Evolutionary conservation across 805 yeast species (phyloP).

Genomic region (Wickerhamiella cacticola): DNA sequence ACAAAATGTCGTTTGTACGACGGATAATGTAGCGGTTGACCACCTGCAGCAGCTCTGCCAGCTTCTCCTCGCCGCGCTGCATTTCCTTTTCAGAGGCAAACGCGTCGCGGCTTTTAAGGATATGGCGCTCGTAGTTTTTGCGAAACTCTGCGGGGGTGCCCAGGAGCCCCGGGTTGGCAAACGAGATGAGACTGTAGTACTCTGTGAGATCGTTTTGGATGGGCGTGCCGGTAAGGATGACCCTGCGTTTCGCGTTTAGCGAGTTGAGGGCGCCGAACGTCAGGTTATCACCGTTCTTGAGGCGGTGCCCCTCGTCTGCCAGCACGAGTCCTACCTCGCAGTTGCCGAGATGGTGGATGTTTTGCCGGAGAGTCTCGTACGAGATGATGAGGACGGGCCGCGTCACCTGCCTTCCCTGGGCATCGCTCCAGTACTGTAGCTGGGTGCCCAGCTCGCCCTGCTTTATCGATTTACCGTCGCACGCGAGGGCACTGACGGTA

Average conservation of each 20-base stretch:
- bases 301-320: conserved; percentile 77
- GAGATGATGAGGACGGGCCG: conserved; percentile 89
- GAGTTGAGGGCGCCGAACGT: conserved; percentile 80
- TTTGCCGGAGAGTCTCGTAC: conserved; percentile 83
- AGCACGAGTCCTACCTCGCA: conserved; percentile 76
- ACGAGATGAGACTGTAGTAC: conserved; percentile 77
- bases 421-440: conserved; percentile 72
- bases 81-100: conserved; percentile 74
- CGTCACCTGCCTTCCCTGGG: conserved; percentile 76
- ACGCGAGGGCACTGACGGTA: conserved; percentile 74
- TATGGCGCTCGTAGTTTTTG: conserved; percentile 68
- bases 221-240: conserved; percentile 91
- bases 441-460: conserved; percentile 55
- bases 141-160: conserved; percentile 79
- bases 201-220: conserved; percentile 92
- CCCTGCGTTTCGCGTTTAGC: conserved; percentile 77
- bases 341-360: conserved; percentile 59
- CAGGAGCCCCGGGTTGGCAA: conserved; percentile 87
- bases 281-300: conserved; percentile 80
- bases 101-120: conserved; percentile 79
- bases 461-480: conserved; percentile 75
- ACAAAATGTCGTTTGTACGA: conserved; percentile 86
- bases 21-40: conserved; percentile 88
- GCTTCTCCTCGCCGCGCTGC: conserved; percentile 51
- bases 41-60: conserved; percentile 55